Evolutionary conservation across 768 basidiomycete species (phyloP).

Genomic region (Galerina sulciceps): DNA sequence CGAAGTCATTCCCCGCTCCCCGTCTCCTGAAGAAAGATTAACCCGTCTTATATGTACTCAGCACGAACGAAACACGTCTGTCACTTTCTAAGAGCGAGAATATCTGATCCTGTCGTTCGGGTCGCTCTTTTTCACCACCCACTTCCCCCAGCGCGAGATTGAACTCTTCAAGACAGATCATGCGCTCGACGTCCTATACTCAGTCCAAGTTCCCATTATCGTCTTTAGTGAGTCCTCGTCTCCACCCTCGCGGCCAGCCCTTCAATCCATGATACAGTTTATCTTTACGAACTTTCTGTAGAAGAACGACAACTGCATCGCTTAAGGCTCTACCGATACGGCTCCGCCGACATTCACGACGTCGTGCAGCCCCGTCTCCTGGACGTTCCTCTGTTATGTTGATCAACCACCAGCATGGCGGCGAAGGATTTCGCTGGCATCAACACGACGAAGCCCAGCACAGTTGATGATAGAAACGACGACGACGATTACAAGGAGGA

Average conservation of each 20-base stretch:
- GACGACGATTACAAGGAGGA: slow-evolving; percentile 45
- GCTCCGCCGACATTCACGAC: slow-evolving; percentile 69
- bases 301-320: slow-evolving; percentile 82
- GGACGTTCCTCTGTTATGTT: slow-evolving; percentile 25
- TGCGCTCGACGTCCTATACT: slow-evolving; percentile 88
- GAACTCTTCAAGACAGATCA: slow-evolving; percentile 92
- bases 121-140: slow-evolving; percentile 10
- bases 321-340: slow-evolving; percentile 82
- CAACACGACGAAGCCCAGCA: slow-evolving; percentile 33
- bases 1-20: too few species aligned
- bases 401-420: slow-evolving; percentile 43
- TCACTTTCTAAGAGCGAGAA: slow-evolving; percentile 87
- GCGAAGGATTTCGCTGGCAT: slow-evolving; percentile 53
- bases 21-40: too few species aligned
- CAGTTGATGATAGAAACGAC: slow-evolving; percentile 43
- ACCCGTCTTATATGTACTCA: slow-evolving; percentile 61
- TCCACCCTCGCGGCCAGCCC: slow-evolving; percentile 5
- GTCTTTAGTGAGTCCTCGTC: slow-evolving; percentile 58
- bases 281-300: slow-evolving; percentile 46
- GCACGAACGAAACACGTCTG: slow-evolving; percentile 91
- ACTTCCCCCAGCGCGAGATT: slow-evolving; percentile 70
- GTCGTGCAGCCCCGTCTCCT: slow-evolving; percentile 71
- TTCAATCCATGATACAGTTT: slow-evolving; percentile 33
- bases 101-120: slow-evolving; percentile 19
- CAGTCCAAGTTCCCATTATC: slow-evolving; percentile 87